These are phyloP conservation scores for Plasmodium billcollinsi DNA, from an alignment of 169 alveolate genomes.

Conservation along the genomic window DNA sequence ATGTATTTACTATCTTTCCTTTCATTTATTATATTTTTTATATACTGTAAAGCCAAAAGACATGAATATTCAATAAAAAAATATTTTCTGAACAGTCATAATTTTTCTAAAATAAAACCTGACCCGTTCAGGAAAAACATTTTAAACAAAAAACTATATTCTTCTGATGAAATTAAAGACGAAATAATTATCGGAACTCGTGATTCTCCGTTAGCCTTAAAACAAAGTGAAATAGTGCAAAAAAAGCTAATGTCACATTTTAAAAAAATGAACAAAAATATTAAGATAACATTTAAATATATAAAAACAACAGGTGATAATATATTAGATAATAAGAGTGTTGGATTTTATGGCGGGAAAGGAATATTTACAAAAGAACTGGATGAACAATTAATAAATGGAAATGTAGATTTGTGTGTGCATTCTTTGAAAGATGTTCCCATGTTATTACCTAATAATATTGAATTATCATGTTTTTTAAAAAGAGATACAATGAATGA, in stretches of 20 bases:
- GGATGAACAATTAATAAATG: constrained; percentile 56
- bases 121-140: constrained; percentile 5
- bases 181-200: constrained; percentile 73
- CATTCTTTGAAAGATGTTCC: constrained; percentile 71
- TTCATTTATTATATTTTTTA: too few species aligned
- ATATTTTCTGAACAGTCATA: too few species aligned
- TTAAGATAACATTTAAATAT: constrained; percentile 38
- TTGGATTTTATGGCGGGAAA: constrained; percentile 53
- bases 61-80: too few species aligned
- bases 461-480: constrained; percentile 50
- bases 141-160: constrained; percentile 8
- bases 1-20: too few species aligned
- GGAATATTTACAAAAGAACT: constrained; percentile 69
- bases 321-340: constrained; percentile 37
- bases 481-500: constrained; percentile 68
- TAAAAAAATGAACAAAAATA: constrained; percentile 55
- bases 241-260: constrained; percentile 37
- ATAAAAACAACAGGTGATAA: constrained; percentile 73
- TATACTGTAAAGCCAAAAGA: too few species aligned
- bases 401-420: constrained; percentile 59
- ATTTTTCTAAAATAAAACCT: background rate
- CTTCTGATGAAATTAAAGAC: background rate
- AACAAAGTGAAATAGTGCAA: constrained; percentile 49
- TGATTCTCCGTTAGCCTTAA: constrained; percentile 67
- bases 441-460: constrained; percentile 36